Evolutionary conservation across 2,329 filamentous ascomycete genomes (phyloP).

Genomic region (Colletotrichum cuscutae): DNA sequence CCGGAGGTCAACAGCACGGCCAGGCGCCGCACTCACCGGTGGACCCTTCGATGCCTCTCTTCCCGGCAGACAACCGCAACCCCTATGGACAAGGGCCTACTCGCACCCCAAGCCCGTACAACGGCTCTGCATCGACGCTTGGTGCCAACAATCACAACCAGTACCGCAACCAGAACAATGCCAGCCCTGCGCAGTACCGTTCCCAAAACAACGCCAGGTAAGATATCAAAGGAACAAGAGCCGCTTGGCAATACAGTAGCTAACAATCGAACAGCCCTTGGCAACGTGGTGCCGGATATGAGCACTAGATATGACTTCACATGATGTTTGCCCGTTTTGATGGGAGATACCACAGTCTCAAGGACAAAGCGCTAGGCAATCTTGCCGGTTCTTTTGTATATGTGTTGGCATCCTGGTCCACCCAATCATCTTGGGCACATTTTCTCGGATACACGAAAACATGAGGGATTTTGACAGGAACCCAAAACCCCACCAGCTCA

Average conservation of each 20-base stretch:
- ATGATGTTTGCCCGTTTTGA: constrained; percentile 19
- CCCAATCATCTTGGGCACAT: neutral
- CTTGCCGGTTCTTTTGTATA: neutral
- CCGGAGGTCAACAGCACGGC: constrained; percentile 33
- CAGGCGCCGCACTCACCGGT: constrained; percentile 49
- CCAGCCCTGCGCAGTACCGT: constrained; percentile 47
- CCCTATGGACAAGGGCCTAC: constrained; percentile 41
- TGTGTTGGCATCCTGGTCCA: neutral
- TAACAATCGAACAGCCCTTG: constrained; percentile 47
- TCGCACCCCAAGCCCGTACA: constrained; percentile 49
- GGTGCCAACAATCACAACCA: constrained; percentile 37
- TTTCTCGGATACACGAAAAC: neutral
- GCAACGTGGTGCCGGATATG: constrained; percentile 58
- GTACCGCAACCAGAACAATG: constrained; percentile 44
- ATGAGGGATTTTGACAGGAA: neutral
- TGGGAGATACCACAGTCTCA: constrained; percentile 14
- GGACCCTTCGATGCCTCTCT: constrained; percentile 55
- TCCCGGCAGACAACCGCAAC: constrained; percentile 48
- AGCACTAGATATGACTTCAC: constrained; percentile 41
- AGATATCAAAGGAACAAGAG: constrained; percentile 35
- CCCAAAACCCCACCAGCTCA: neutral
- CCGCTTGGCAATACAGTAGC: neutral
- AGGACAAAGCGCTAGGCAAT: neutral
- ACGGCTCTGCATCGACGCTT: constrained; percentile 43
- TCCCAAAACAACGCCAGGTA: constrained; percentile 54